Evolutionary conservation across 352 stramenopile genomes (phyloP).

Genomic region (Phytopythium chamaehyphon): DNA sequence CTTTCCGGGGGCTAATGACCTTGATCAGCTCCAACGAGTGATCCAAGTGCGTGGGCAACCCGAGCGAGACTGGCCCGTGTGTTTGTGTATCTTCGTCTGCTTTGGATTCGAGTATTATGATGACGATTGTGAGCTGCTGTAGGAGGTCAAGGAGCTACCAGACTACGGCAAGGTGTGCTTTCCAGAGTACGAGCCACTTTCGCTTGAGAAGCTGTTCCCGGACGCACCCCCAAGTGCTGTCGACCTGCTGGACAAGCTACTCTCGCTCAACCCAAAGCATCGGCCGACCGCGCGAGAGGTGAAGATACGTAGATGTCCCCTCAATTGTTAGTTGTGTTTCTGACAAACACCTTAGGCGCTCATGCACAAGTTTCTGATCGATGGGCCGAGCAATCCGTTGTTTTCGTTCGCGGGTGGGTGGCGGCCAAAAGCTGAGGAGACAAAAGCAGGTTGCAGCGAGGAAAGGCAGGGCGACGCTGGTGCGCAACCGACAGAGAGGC

Average conservation of each 20-base stretch:
- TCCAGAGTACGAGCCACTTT: slow-evolving; percentile 42
- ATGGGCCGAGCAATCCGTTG: slow-evolving; percentile 14
- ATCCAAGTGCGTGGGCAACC: slow-evolving; percentile 61
- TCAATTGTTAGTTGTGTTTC: neutral
- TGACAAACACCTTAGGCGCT: slow-evolving; percentile 20
- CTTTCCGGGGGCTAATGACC: slow-evolving; percentile 78
- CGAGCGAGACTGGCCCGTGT: slow-evolving; percentile 47
- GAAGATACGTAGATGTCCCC: neutral
- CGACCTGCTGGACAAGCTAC: slow-evolving; percentile 43
- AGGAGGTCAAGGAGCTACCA: slow-evolving; percentile 39
- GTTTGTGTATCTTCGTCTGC: neutral
- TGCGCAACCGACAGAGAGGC: neutral
- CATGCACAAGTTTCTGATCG: slow-evolving; percentile 44
- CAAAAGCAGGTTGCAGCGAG: too few relatives aligned
- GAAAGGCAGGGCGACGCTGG: too few relatives aligned
- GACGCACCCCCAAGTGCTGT: slow-evolving; percentile 35
- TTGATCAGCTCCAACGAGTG: slow-evolving; percentile 78
- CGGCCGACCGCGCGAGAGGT: slow-evolving; percentile 44
- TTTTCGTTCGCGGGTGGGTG: slow-evolving; percentile 14
- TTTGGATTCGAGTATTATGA: too few relatives aligned
- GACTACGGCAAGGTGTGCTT: slow-evolving; percentile 75
- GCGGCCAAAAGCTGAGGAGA: too few relatives aligned
- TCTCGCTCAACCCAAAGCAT: slow-evolving; percentile 26
- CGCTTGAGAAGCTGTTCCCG: slow-evolving; percentile 38
- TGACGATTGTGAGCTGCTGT: neutral